Percentiles rank a stretch among this genome's conserved stretches.
Conservation (phyloP, 2,329 filamentous ascomycete genomes). For the Pseudogymnoascus sp. region DNA sequence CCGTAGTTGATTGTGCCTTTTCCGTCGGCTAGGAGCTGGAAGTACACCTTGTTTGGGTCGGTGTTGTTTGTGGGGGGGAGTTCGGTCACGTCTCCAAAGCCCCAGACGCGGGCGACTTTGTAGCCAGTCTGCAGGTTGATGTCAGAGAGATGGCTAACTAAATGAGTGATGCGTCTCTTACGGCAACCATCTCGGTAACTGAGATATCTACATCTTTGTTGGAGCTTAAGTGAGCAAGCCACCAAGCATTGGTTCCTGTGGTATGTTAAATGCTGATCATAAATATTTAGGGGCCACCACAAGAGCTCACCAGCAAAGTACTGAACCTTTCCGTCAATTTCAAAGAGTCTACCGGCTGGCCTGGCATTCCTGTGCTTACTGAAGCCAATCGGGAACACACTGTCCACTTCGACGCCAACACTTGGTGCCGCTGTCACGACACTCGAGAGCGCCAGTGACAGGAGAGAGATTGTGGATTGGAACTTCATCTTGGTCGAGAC, state of each 20-base stretch:
- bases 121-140: slow-evolving; percentile 38
- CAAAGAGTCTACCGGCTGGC: slow-evolving; percentile 29
- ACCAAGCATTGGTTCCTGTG: slow-evolving; percentile 46
- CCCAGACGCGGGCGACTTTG: slow-evolving; percentile 53
- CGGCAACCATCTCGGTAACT: slow-evolving; percentile 35
- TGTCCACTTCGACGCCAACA: slow-evolving; percentile 9
- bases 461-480: slow-evolving; percentile 2
- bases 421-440: neutral
- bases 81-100: slow-evolving; percentile 50
- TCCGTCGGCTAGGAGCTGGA: slow-evolving; percentile 36
- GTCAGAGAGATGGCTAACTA: slow-evolving; percentile 3
- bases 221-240: slow-evolving; percentile 44
- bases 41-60: slow-evolving; percentile 36
- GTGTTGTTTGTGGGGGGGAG: slow-evolving; percentile 26
- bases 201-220: slow-evolving; percentile 47
- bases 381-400: slow-evolving; percentile 15
- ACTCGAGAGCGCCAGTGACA: slow-evolving; percentile 1
- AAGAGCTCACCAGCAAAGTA: slow-evolving; percentile 38
- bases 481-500: neutral
- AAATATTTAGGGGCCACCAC: neutral
- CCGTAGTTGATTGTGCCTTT: slow-evolving; percentile 55
- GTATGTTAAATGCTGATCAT: neutral
- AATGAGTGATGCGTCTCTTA: slow-evolving; percentile 10
- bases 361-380: slow-evolving; percentile 15
- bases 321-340: slow-evolving; percentile 35